Percentiles rank a stretch among this genome's conserved stretches.
Conservation (phyloP, 768 basidiomycete species). For the Hygrocybe punicea region DNA sequence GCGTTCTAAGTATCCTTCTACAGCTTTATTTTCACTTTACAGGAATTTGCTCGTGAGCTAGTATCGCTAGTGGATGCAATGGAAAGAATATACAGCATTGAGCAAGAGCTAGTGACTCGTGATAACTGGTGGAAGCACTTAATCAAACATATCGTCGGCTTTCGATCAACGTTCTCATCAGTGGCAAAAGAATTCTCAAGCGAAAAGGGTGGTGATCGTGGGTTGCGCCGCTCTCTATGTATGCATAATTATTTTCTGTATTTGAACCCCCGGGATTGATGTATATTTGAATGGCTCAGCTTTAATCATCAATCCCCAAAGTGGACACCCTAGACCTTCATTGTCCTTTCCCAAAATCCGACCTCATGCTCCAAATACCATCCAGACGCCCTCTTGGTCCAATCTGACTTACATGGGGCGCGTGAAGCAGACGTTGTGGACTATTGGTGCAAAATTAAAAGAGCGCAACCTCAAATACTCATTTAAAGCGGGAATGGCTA, state of each 20-base stretch:
- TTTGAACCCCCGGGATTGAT: not conserved
- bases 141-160: conserved; percentile 19
- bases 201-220: conserved; percentile 1
- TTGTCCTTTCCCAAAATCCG: conserved; percentile 70
- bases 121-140: conserved; percentile 41
- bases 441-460: conserved; percentile 56
- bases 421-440: conserved; percentile 71
- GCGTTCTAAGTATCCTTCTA: not conserved
- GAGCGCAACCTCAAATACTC: conserved; percentile 84
- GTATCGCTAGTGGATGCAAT: conserved; percentile 81
- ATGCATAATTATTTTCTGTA: conserved; percentile 15
- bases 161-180: not conserved
- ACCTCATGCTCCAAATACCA: conserved; percentile 82
- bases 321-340: conserved; percentile 51
- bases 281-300: conserved; percentile 30
- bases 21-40: conserved; percentile 94
- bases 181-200: not conserved
- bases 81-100: conserved; percentile 68
- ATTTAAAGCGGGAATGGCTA: conserved; percentile 81
- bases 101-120: conserved; percentile 45
- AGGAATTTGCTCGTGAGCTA: conserved; percentile 88
- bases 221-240: conserved; percentile 42
- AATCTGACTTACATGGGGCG: conserved; percentile 60
- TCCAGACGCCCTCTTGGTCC: conserved; percentile 68
- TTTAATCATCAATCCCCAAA: conserved; percentile 49